Evolutionary conservation across 495 filamentous ascomycete species (phyloP).

Genomic region (Neurospora tetrasperma): DNA sequence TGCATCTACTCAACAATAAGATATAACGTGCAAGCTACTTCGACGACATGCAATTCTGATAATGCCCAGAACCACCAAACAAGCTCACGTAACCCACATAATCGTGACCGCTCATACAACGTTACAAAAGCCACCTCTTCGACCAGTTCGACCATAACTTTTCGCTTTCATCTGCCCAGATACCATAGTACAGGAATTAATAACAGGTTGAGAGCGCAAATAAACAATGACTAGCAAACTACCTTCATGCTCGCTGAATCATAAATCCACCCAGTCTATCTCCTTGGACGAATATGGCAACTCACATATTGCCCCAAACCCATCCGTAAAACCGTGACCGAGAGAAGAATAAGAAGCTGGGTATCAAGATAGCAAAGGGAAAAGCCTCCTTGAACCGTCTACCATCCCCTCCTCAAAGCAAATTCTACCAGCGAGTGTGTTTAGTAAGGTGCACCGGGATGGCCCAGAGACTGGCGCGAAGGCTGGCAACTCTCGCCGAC

Average conservation of each 20-base stretch:
- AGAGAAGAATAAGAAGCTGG: neutral
- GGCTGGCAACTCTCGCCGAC: slow-evolving; percentile 12
- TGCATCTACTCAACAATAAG: neutral
- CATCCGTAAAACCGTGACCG: neutral
- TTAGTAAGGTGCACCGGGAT: neutral
- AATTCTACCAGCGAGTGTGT: neutral
- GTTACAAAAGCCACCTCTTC: neutral
- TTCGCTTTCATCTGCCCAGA: neutral
- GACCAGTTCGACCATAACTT: neutral
- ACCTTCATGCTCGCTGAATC: neutral
- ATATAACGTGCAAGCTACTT: neutral
- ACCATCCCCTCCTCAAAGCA: neutral
- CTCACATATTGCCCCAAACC: neutral
- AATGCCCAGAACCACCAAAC: neutral
- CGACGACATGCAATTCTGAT: neutral
- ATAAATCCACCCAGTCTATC: neutral
- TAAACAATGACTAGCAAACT: neutral
- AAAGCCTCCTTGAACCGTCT: neutral
- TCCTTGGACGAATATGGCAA: neutral
- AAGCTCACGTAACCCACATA: neutral
- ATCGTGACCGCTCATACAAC: neutral
- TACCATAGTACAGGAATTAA: neutral
- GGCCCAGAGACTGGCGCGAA: neutral
- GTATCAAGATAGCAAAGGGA: neutral
- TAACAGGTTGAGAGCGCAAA: neutral